Evolutionary conservation across 495 filamentous ascomycete species (phyloP), one percentile per base, ranked within the genome.

Genomic region (Tuber aestivum): DNA sequence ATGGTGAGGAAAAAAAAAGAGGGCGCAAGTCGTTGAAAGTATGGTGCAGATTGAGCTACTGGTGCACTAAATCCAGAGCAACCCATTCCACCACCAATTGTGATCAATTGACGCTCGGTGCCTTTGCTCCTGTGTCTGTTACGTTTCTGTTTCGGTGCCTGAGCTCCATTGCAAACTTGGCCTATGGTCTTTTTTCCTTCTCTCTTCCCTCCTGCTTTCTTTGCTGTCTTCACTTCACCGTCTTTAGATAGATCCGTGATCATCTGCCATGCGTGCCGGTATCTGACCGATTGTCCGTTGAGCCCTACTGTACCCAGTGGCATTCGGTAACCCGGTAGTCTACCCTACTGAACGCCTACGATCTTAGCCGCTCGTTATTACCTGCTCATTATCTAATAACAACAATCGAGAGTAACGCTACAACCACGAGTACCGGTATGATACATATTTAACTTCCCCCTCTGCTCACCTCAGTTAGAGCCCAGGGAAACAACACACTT

Each of bases 61-160:
- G 40, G 41, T 42, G 20, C 75, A 79, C 76, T 71, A 79, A 78
- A 79, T 72, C 72, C 72, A 79, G 78, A 79, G 78, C 38, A 79
- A 79, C 79, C 72, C 71, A 71, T 70, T 77, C 73, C 75, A 73
- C 79, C 76, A 79, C 73, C 72, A 79, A 79, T 79, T 79, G 76
- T 79, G 78, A 79, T 79, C 78, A 75, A 75, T 79, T 77, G 77
- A 71, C 78, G 78, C 78, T 79, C 78, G 78, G 78, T 79, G 78
- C 78, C 76, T 75, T 79, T 79, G 76, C 78, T 79, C 77, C 78
- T 79, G 76, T 75, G 76, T 79, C 78, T 79, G 78, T 79, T 79
- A 79, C 77, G 78, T 79, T 79, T 79, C 78, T 79, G 78, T 79
- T 79, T 79, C 78, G 78, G 77, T 79, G 70, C 77, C 76, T 65